These are phyloP conservation scores for Leishmania lainsoni DNA, from an alignment of 208 protist species.

Conservation along the genomic window DNA sequence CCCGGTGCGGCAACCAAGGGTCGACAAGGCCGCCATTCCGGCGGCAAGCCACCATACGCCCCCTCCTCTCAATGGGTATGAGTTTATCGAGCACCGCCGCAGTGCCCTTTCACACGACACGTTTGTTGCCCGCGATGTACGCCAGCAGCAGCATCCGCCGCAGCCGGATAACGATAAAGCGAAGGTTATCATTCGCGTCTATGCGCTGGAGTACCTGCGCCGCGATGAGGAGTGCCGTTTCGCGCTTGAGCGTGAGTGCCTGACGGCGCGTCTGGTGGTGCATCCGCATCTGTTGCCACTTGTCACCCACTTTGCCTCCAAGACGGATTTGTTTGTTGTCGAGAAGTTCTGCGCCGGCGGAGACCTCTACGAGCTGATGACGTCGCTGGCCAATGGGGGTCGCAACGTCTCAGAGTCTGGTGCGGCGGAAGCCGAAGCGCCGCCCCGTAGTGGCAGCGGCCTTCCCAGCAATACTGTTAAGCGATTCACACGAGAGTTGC, in stretches of 20 bases:
- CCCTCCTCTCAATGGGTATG: conserved; percentile 52
- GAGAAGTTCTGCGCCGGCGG: conserved; percentile 63
- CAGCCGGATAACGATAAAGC: conserved; percentile 6
- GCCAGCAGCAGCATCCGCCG: not conserved
- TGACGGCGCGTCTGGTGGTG: conserved; percentile 34
- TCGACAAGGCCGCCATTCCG: conserved; percentile 11
- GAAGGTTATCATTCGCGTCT: conserved; percentile 65
- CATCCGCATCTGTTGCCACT: conserved; percentile 56
- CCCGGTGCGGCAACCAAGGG: not conserved
- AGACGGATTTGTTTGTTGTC: conserved; percentile 62
- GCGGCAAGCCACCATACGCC: conserved; percentile 38
- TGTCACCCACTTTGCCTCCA: conserved; percentile 44
- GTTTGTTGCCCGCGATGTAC: conserved; percentile 36
- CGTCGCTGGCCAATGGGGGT: conserved; percentile 13
- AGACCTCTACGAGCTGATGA: conserved; percentile 61
- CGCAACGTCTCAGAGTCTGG: not conserved
- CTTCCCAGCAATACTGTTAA: conserved; percentile 36
- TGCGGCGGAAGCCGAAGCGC: not conserved
- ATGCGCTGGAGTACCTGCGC: conserved; percentile 61
- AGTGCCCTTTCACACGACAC: conserved; percentile 65
- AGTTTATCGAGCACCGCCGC: conserved; percentile 47
- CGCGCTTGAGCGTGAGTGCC: conserved; percentile 60
- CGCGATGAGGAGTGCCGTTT: conserved; percentile 46
- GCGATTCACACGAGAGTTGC: conserved; percentile 51
- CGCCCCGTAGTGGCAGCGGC: not conserved